Evolutionary conservation across 2,329 filamentous ascomycete species (phyloP).

Genomic region (Exophiala alcalophila): DNA sequence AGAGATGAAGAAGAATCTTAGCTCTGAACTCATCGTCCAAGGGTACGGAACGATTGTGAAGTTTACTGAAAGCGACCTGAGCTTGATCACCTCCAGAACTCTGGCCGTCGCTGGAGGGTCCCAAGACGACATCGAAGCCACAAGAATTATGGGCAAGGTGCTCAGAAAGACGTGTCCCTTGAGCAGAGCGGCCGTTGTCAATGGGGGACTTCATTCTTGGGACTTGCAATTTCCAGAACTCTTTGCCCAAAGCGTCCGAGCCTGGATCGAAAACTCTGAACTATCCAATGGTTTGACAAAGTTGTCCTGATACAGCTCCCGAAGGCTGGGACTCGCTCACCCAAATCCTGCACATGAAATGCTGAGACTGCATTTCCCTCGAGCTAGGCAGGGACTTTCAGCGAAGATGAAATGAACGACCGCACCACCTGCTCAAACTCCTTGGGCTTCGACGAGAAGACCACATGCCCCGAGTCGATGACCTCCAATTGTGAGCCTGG

Average conservation of each 20-base stretch:
- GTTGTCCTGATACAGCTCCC: background rate
- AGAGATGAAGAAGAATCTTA: conserved; percentile 7
- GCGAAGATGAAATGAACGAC: conserved; percentile 2
- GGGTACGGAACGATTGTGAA: conserved; percentile 5
- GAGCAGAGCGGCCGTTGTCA: conserved; percentile 7
- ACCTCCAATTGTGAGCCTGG: background rate
- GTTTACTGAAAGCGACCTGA: conserved; percentile 4
- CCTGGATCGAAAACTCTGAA: conserved; percentile 1
- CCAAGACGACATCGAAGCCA: conserved; percentile 9
- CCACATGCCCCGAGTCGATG: conserved; percentile 6
- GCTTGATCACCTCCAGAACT: conserved; percentile 4
- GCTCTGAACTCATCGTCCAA: background rate
- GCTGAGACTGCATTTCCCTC: background rate
- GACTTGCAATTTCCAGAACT: conserved; percentile 6
- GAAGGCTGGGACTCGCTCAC: background rate
- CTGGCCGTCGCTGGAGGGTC: conserved; percentile 2
- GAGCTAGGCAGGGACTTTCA: background rate
- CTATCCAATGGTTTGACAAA: conserved; percentile 1
- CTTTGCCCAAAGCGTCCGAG: conserved; percentile 4
- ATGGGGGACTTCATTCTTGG: conserved; percentile 6
- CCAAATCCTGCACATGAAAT: too few relatives aligned
- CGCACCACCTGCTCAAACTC: background rate
- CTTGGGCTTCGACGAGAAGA: conserved; percentile 7
- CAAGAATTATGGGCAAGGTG: conserved; percentile 3
- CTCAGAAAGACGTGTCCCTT: background rate